Evolutionary conservation across 306 rosid genomes (phyloP).

Genomic region (Prunus salicina): DNA sequence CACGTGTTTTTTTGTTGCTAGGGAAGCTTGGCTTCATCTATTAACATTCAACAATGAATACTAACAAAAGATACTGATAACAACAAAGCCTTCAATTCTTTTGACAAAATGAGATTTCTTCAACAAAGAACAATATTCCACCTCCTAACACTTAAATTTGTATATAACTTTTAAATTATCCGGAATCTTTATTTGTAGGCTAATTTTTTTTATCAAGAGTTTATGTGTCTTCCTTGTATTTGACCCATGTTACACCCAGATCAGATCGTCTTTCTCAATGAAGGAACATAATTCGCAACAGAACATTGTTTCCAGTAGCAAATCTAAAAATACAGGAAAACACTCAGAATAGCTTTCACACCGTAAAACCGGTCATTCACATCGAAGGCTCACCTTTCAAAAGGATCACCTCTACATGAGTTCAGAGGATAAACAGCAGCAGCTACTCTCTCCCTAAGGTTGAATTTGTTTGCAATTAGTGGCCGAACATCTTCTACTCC

Average conservation of each 20-base stretch:
- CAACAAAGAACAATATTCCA: neutral
- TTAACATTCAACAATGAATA: neutral
- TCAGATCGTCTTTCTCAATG: slow-evolving; percentile 20
- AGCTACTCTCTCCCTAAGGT: slow-evolving; percentile 75
- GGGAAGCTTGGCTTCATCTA: neutral
- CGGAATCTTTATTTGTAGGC: slow-evolving; percentile 32
- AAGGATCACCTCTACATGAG: slow-evolving; percentile 50
- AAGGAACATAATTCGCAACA: slow-evolving; percentile 31
- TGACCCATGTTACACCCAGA: slow-evolving; percentile 27
- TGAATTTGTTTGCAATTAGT: slow-evolving; percentile 71
- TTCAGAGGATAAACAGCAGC: slow-evolving; percentile 70
- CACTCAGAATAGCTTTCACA: slow-evolving; percentile 16
- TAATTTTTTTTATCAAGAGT: slow-evolving; percentile 27
- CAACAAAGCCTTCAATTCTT: neutral
- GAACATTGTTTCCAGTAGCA: slow-evolving; percentile 23
- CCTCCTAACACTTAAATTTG: neutral
- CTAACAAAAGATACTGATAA: neutral
- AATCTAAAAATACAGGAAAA: slow-evolving; percentile 36
- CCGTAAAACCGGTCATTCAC: slow-evolving; percentile 33
- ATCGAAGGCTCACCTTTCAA: slow-evolving; percentile 41
- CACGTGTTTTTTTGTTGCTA: too few relatives aligned
- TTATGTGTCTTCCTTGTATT: slow-evolving; percentile 21
- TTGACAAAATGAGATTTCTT: neutral
- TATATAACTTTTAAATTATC: slow-evolving; percentile 15
- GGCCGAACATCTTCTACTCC: slow-evolving; percentile 98